phyloP scores from a whole-genome alignment of 192 early-diverging fungal genomes.

The Coemansia pectinata region DNA sequence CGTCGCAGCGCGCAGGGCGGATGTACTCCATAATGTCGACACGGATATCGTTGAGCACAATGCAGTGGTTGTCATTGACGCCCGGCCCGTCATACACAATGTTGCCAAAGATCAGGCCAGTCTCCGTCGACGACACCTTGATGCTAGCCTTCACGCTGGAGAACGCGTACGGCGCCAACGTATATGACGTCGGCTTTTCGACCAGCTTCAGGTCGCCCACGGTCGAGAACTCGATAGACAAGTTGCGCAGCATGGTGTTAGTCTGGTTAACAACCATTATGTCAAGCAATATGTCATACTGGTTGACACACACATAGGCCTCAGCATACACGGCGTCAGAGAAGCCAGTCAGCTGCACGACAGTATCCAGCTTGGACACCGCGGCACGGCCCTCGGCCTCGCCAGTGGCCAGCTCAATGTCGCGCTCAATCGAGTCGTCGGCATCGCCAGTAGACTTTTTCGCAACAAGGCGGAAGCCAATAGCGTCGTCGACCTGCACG shows the following conservation, averaged over 20 bases:
- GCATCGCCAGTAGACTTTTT: conserved; percentile 67
- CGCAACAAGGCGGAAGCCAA: conserved; percentile 83
- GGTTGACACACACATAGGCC: conserved; percentile 95
- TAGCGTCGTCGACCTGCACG: conserved; percentile 86
- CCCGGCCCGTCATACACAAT: conserved; percentile 98
- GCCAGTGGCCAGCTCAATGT: conserved; percentile 88
- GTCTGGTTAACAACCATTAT: conserved; percentile 99
- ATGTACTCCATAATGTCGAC: conserved; percentile 99
- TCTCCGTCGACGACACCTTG: conserved; percentile 98
- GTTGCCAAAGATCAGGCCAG: conserved; percentile 97
- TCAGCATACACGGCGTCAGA: conserved; percentile 99
- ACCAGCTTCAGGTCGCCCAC: conserved; percentile 97
- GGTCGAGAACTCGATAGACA: conserved; percentile 98
- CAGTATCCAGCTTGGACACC: conserved; percentile 89
- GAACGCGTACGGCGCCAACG: conserved; percentile 88
- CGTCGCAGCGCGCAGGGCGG: conserved; percentile 85
- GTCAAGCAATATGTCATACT: conserved; percentile 96
- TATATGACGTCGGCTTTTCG: conserved; percentile 88
- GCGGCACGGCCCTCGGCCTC: conserved; percentile 71
- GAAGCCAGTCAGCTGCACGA: conserved; percentile 96
- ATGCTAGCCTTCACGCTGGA: conserved; percentile 95
- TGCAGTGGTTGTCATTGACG: conserved; percentile 85
- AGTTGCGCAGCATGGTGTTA: conserved; percentile 88
- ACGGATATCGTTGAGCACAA: conserved; percentile 96
- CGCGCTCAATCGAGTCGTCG: conserved; percentile 78